A percentile compares a stretch with the other conserved stretches of the same genome.
Evolutionary conservation across 768 basidiomycete species (phyloP).

Genomic region (Amanita brunnescens): DNA sequence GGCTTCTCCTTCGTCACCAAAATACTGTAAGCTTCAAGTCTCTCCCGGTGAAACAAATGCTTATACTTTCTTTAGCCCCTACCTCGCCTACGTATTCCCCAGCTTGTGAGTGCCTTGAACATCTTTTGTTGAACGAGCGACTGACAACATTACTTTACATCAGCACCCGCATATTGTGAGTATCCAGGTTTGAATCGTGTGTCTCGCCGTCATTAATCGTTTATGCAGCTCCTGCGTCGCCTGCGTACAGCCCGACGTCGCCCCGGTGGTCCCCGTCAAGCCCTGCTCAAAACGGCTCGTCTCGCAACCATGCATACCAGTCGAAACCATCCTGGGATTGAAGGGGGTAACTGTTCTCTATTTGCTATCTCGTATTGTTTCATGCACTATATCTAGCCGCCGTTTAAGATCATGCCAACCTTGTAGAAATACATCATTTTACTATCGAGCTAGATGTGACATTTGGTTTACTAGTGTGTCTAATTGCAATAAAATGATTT

Average conservation of each 20-base stretch:
- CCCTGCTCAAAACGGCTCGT: conserved; percentile 50
- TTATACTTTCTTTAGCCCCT: conserved; percentile 43
- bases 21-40: conserved; percentile 60
- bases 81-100: conserved; percentile 86
- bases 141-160: conserved; percentile 3
- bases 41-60: conserved; percentile 7
- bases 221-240: conserved; percentile 66
- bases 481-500: not conserved
- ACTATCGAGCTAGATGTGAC: conserved; percentile 19
- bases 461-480: conserved; percentile 6
- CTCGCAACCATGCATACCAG: conserved; percentile 36
- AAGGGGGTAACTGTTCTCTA: conserved; percentile 9
- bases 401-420: conserved; percentile 14
- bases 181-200: not conserved
- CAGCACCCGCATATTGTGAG: conserved; percentile 78
- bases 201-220: not conserved
- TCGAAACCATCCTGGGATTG: conserved; percentile 46
- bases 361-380: conserved; percentile 15
- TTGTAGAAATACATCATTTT: conserved; percentile 20
- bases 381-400: conserved; percentile 21
- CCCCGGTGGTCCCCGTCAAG: conserved; percentile 80
- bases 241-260: conserved; percentile 80
- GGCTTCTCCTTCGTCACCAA: conserved; percentile 84
- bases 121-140: not conserved
- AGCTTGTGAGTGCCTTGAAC: conserved; percentile 50